A percentile compares a stretch with the other conserved stretches of the same genome.
Conservation (phyloP, 192 early-diverging fungal genomes). For the Mortierella claussenii region DNA sequence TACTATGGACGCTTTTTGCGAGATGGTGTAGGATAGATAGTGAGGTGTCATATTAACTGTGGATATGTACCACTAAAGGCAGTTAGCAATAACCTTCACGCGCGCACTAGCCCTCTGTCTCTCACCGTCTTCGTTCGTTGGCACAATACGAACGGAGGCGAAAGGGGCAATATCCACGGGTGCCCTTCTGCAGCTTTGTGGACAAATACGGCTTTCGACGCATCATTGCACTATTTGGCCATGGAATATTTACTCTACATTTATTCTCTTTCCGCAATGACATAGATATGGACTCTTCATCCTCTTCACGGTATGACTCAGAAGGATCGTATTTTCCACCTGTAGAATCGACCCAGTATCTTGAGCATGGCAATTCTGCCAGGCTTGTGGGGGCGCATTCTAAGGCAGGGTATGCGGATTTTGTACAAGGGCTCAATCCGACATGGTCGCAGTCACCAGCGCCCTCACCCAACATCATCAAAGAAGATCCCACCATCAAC, state of each 20-base stretch:
- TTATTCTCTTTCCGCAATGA: background rate
- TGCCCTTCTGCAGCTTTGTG: no score
- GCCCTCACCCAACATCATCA: conserved; percentile 56
- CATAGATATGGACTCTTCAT: conserved; percentile 35
- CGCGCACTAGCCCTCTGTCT: no score
- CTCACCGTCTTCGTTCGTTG: no score
- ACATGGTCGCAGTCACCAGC: conserved; percentile 69
- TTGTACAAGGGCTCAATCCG: conserved; percentile 65
- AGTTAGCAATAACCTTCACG: no score
- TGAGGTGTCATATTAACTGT: no score
- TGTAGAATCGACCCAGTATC: conserved; percentile 15
- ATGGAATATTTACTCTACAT: background rate
- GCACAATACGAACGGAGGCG: no score
- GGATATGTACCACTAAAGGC: no score
- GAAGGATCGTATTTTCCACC: conserved; percentile 50
- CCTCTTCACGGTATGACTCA: conserved; percentile 29
- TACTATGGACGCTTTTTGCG: no score
- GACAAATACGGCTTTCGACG: no score
- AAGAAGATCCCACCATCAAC: conserved; percentile 66
- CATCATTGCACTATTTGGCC: no score
- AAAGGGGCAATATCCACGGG: no score
- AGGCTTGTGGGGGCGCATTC: conserved; percentile 11
- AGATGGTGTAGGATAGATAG: no score
- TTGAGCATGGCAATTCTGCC: background rate
- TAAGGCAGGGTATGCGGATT: conserved; percentile 58